These are phyloP conservation scores for Ogataea hybrid DNA, from an alignment of 1,139 yeast genomes.

Conservation along the genomic window DNA sequence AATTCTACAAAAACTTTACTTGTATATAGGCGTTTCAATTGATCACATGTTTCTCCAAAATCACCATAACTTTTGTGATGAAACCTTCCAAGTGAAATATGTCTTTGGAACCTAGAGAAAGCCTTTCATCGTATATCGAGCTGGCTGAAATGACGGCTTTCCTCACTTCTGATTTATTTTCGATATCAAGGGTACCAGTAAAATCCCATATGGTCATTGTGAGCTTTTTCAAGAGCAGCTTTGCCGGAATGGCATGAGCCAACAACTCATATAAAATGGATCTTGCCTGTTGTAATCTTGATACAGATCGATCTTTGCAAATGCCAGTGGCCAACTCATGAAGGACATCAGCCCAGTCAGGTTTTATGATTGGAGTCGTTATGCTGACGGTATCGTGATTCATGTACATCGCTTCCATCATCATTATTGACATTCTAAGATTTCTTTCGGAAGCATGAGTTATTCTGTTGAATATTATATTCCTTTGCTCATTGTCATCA, in stretches of 20 bases:
- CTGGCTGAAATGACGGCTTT: slow-evolving; percentile 63
- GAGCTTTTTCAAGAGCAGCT: slow-evolving; percentile 67
- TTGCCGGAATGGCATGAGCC: slow-evolving; percentile 92
- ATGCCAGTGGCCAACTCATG: slow-evolving; percentile 61
- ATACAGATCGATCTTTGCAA: slow-evolving; percentile 62
- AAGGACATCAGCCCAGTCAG: slow-evolving; percentile 90
- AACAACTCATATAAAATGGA: slow-evolving; percentile 77
- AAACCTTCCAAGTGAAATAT: slow-evolving; percentile 96
- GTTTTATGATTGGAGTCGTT: slow-evolving; percentile 45
- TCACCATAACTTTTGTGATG: slow-evolving; percentile 81
- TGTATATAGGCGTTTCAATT: slow-evolving; percentile 2
- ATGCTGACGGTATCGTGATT: slow-evolving; percentile 55
- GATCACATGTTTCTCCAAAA: slow-evolving; percentile 37
- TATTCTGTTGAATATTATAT: slow-evolving; percentile 46
- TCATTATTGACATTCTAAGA: slow-evolving; percentile 71
- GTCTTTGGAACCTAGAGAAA: too few species aligned
- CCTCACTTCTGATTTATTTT: slow-evolving; percentile 33
- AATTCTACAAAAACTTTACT: too few species aligned
- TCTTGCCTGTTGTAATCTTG: slow-evolving; percentile 69
- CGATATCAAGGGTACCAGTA: slow-evolving; percentile 32
- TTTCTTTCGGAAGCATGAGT: slow-evolving; percentile 64
- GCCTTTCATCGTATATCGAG: slow-evolving; percentile 79
- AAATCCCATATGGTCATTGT: slow-evolving; percentile 52
- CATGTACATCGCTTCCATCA: slow-evolving; percentile 83
- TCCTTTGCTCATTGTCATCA: slow-evolving; percentile 37